Evolutionary conservation across 192 early-diverging fungal species (phyloP), one percentile per base, ranked within the genome.

Genomic region (Linnemannia exigua): DNA sequence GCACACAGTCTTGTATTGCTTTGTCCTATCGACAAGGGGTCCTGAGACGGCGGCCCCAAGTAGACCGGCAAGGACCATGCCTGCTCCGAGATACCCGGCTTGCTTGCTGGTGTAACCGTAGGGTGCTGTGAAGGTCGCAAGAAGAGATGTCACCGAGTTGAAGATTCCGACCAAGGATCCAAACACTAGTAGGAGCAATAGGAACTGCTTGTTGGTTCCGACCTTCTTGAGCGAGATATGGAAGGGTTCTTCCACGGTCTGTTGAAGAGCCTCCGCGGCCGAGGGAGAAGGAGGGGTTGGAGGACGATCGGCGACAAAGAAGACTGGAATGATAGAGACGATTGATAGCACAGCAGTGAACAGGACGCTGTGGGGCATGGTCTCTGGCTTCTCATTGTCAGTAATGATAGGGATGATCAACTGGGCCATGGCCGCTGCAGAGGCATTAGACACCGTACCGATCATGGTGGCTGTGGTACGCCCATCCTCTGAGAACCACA

Each of bases 21-120:
- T 91, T 22, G 89, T 89, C 12, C 74, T 76, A 73, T 94, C 93
- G 36, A 90, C 77, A 25, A 91, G 79, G 0, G 85, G 76, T 1
- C 89, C 86, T 15, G 88, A 79, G 36, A 86, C 61, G 14, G 81
- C 76, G 11, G 93, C 89, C 20, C 90, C 86, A 9, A 93, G 70
- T 9, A 94, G 50, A 15, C 93, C 93, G 37, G 87, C 89, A 16
- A 89, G 68, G 50, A 94, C 72, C 72, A 89, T 89, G 2, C 87
- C 87, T 0, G 87, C 89, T 8, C 89, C 93, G 47, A 92, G 71
- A 63, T 85, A 90, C 0, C 93, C 92, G 5, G 89, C 87, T 33
- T 90, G 87, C 33, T 73, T 80, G 31, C 77, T 48, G 6, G 54
- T 52, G 48, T 89, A 87, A 20, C 87, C 88, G 79, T 89, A 91